Base-by-base conservation (phyloP, 2,329 filamentous ascomycete genomes). In the Penicillium capsulatum region DNA sequence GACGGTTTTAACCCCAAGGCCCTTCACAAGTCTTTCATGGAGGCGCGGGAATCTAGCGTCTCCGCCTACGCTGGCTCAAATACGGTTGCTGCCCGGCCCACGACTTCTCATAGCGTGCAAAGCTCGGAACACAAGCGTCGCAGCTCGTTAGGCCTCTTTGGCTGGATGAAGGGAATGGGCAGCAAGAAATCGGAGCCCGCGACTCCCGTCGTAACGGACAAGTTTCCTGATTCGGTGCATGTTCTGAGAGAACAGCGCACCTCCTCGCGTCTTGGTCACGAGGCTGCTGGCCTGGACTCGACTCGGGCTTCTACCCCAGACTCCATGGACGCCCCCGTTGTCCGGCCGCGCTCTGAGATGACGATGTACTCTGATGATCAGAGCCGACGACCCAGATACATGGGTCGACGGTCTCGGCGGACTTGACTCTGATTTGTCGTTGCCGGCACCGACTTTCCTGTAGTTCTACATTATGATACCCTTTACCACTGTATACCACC, bases 121-220 rank as follows among this genome's bases (percentile, higher is more conserved):
- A 54, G 52, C 34, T 49, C 48, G 16, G 63, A 64, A 7, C 58
- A 63, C 38, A 64, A 65, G 39, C 56, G 64, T 15, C 64, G 61
- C 30, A 60, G 61, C 39, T 67, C 65, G 2, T 46, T 64, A 4
- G 55, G 61, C 1, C 55, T 68, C 17, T 59, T 67, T 27, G 57
- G 61, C n/a, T 68, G 65, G 65, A 63, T 68, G 52, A 68, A 67
- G 45, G 53, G 59, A 2, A 49, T 53, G 24, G 47, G 51, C 28
- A 50, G 53, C 1, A 54, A 59, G 27, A 53, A 53, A 13, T 53
- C 50, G 7, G 51, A 51, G 15, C 41, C 44, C 3, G 26, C 34
- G 14, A 22, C 27, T 7, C 36, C 43, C 11, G 24, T 28, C 8
- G 37, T 33, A 4, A 14, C 19, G 1, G 51, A 54, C 1, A 38